Evolutionary conservation across 2,329 filamentous ascomycete species (phyloP).

Genomic region (Coniochaeta sp.): DNA sequence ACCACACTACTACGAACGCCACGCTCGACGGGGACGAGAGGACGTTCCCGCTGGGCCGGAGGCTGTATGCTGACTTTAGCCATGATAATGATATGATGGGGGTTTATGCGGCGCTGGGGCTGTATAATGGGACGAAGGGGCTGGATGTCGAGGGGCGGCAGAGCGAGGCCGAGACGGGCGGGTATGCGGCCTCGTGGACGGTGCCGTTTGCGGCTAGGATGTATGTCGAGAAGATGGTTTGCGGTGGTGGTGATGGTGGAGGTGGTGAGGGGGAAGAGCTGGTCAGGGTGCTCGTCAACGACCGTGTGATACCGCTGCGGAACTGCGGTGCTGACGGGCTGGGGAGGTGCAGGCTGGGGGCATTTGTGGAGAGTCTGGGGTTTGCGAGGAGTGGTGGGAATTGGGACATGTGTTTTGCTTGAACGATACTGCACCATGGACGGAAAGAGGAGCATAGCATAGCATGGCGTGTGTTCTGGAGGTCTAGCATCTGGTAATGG

Average conservation of each 20-base stretch:
- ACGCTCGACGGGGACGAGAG: constrained; percentile 61
- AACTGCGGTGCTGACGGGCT: constrained; percentile 62
- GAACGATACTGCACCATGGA: background rate
- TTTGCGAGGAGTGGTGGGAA: constrained; percentile 67
- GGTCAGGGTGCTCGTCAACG: constrained; percentile 76
- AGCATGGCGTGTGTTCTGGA: too few relatives aligned
- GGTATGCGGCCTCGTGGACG: constrained; percentile 69
- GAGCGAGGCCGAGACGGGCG: constrained; percentile 45
- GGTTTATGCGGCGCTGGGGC: constrained; percentile 67
- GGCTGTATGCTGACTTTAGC: constrained; percentile 80
- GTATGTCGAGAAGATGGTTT: constrained; percentile 84
- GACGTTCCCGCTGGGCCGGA: constrained; percentile 65
- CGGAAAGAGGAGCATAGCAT: too few relatives aligned
- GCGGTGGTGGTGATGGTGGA: constrained; percentile 38
- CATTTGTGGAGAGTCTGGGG: constrained; percentile 66
- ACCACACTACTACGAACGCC: constrained; percentile 68
- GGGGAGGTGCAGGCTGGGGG: constrained; percentile 62
- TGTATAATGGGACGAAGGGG: constrained; percentile 58
- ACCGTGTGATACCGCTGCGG: constrained; percentile 65
- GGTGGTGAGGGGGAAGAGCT: constrained; percentile 40
- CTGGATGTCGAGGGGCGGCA: constrained; percentile 39
- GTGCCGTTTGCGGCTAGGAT: constrained; percentile 76
- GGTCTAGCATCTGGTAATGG: too few relatives aligned
- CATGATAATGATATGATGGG: constrained; percentile 84
- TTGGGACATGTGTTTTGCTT: constrained; percentile 59